Evolutionary conservation across 2,329 filamentous ascomycete species (phyloP).

Genomic region (Fusarium temperatum): DNA sequence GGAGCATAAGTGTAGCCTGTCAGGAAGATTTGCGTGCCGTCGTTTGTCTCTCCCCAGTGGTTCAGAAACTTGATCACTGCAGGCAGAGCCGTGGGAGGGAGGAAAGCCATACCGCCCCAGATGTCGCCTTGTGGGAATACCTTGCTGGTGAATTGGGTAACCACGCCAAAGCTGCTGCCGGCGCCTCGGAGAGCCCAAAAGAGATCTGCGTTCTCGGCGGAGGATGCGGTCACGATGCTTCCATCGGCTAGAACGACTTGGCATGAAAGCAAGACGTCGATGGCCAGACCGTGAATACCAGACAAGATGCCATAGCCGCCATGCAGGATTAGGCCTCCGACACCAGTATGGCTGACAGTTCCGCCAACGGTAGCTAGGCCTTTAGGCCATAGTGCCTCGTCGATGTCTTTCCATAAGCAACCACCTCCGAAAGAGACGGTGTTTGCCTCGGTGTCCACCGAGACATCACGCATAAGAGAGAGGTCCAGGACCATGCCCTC

Average conservation of each 20-base stretch:
- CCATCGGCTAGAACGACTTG: constrained; percentile 53
- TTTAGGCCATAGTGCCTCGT: constrained; percentile 58
- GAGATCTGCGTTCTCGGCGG: constrained; percentile 53
- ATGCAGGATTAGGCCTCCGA: constrained; percentile 66
- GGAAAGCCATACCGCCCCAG: constrained; percentile 44
- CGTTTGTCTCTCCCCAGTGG: constrained; percentile 39
- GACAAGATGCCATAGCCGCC: constrained; percentile 68
- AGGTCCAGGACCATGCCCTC: constrained; percentile 67
- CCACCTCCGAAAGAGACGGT: constrained; percentile 62
- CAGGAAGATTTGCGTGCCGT: constrained; percentile 34
- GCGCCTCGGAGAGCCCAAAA: constrained; percentile 55
- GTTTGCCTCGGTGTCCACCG: constrained; percentile 55
- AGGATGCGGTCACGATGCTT: constrained; percentile 50
- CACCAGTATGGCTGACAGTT: constrained; percentile 69
- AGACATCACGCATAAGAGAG: constrained; percentile 58
- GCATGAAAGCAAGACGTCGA: constrained; percentile 53
- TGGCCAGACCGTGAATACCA: constrained; percentile 60
- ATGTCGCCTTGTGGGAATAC: constrained; percentile 45
- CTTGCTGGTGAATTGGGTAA: constrained; percentile 51
- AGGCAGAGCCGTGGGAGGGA: constrained; percentile 40
- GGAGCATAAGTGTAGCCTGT: constrained; percentile 26
- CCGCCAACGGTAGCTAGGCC: constrained; percentile 68
- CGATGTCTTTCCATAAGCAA: constrained; percentile 63
- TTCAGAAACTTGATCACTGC: constrained; percentile 45
- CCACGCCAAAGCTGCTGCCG: constrained; percentile 55